Conservation (phyloP, 441 rosid species). For the Eutrema salsugineum region DNA sequence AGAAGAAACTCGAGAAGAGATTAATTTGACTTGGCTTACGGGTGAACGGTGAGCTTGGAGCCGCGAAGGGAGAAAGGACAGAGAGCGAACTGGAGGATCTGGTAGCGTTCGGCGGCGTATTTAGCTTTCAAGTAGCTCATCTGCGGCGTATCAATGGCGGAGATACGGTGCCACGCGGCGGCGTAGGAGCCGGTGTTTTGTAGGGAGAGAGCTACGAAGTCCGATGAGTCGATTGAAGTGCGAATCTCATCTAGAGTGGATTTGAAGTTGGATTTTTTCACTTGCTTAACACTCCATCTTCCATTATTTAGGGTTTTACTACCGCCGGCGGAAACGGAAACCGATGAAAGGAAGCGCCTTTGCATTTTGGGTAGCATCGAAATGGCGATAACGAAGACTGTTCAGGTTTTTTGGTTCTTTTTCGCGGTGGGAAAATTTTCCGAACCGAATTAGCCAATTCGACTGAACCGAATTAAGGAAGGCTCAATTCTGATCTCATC, state of each 20-base stretch:
- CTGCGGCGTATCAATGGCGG: constrained; percentile 61
- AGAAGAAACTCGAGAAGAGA: background rate
- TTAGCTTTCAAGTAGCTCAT: constrained; percentile 73
- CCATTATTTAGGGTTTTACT: constrained; percentile 23
- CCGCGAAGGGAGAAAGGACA: constrained; percentile 65
- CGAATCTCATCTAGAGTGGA: constrained; percentile 47
- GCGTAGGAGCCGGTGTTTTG: constrained; percentile 66
- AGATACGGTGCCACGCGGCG: constrained; percentile 80
- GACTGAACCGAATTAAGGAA: too few species aligned
- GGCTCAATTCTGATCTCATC: too few species aligned
- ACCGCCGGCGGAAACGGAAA: constrained; percentile 27
- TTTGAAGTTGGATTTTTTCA: constrained; percentile 56
- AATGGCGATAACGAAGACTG: too few species aligned
- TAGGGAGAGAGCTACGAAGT: constrained; percentile 68
- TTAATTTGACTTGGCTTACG: constrained; percentile 40
- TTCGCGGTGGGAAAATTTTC: too few species aligned
- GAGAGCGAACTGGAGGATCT: constrained; percentile 73
- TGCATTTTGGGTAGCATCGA: constrained; percentile 11
- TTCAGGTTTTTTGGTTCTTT: too few species aligned
- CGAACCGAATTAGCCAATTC: too few species aligned
- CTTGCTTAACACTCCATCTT: constrained; percentile 59
- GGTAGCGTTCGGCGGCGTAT: constrained; percentile 70
- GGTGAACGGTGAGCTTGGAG: constrained; percentile 57
- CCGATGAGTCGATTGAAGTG: constrained; percentile 51
- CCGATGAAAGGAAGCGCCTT: constrained; percentile 40